phyloP scores from a whole-genome alignment of 148 eudicot genomes.

The Diospyros lotus region DNA sequence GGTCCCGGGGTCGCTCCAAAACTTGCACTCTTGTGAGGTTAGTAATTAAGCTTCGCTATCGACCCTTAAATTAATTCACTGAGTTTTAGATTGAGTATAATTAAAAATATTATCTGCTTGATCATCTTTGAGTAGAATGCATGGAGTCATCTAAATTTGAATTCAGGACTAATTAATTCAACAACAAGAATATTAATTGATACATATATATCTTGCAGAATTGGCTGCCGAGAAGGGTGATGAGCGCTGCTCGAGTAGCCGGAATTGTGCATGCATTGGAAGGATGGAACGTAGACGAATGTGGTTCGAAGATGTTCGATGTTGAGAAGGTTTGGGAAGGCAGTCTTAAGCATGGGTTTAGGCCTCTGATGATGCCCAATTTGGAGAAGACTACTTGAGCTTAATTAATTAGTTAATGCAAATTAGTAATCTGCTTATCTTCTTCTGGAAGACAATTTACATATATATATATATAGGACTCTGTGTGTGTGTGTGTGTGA shows the following conservation, averaged over 20 bases:
- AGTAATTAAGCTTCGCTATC: background rate
- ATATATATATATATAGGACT: background rate
- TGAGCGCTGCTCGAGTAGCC: slow-evolving; percentile 52
- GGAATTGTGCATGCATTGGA: slow-evolving; percentile 56
- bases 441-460: no score
- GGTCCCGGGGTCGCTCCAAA: slow-evolving; percentile 50
- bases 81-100: no score
- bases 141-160: no score
- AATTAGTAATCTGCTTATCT: no score
- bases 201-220: slow-evolving; percentile 27
- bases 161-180: no score
- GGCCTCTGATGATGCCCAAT: slow-evolving; percentile 14
- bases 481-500: background rate
- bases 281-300: slow-evolving; percentile 47
- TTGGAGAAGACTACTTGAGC: background rate
- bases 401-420: background rate
- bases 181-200: background rate
- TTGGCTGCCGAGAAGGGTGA: slow-evolving; percentile 69
- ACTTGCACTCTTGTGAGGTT: slow-evolving; percentile 79
- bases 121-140: no score
- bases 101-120: no score
- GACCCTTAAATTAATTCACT: background rate
- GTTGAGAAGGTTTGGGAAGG: slow-evolving; percentile 47
- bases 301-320: slow-evolving; percentile 32
- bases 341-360: slow-evolving; percentile 45